These are phyloP conservation scores for Ramichloridium luteum DNA, from an alignment of 2,329 filamentous ascomycete genomes.

Conservation along the genomic window DNA sequence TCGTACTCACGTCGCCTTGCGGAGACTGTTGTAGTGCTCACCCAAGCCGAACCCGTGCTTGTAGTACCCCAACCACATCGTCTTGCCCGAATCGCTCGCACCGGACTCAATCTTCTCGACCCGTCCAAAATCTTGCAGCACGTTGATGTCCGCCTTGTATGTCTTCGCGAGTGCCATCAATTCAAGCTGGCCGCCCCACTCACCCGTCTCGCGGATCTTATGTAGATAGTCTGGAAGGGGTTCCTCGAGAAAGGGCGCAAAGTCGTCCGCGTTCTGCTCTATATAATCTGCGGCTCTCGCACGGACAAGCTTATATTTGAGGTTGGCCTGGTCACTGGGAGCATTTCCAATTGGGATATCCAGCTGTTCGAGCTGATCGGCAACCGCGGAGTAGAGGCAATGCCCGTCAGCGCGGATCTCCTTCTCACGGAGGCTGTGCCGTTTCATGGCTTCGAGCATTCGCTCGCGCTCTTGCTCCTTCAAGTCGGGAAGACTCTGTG, in stretches of 20 bases:
- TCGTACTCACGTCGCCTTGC: constrained; percentile 22
- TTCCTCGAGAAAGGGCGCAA: constrained; percentile 77
- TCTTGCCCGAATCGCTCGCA: constrained; percentile 38
- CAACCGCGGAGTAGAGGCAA: constrained; percentile 84
- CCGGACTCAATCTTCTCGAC: constrained; percentile 60
- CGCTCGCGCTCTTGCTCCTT: constrained; percentile 55
- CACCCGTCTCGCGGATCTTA: constrained; percentile 74
- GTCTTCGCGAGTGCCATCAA: constrained; percentile 69
- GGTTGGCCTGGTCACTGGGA: constrained; percentile 7
- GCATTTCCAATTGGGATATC: constrained; percentile 31
- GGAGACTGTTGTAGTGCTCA: constrained; percentile 91
- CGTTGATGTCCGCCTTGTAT: constrained; percentile 69
- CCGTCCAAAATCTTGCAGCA: constrained; percentile 69
- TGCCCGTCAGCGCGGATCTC: constrained; percentile 85
- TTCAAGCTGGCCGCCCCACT: constrained; percentile 94
- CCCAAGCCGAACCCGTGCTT: constrained; percentile 85
- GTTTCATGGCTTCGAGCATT: constrained; percentile 56
- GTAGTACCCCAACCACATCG: constrained; percentile 90
- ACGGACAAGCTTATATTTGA: constrained; percentile 54
- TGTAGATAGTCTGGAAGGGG: constrained; percentile 58
- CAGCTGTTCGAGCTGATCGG: constrained; percentile 57
- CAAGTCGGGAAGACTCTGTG: constrained; percentile 59
- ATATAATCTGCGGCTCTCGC: constrained; percentile 69
- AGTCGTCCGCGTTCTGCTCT: constrained; percentile 59
- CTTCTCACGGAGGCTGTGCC: constrained; percentile 55